Evolutionary conservation across 208 protist species (phyloP).

Genomic region (Trypanosoma conorhini): DNA sequence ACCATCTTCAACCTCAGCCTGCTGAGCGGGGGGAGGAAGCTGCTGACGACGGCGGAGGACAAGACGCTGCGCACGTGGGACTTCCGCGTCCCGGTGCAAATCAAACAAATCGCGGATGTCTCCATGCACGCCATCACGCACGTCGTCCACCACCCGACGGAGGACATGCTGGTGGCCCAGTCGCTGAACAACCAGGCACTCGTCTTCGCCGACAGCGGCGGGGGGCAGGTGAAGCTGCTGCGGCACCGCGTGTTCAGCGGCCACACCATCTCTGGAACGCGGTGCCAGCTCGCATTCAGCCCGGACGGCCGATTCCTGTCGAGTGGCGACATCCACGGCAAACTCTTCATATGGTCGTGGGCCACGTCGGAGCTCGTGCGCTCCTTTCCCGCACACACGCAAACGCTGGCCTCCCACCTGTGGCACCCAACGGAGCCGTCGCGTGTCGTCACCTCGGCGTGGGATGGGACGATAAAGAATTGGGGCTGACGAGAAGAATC

Average conservation of each 20-base stretch:
- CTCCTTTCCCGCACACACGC: slow-evolving; percentile 84
- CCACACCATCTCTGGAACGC: slow-evolving; percentile 94
- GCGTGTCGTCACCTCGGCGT: slow-evolving; percentile 90
- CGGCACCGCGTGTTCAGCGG: slow-evolving; percentile 89
- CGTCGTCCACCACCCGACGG: slow-evolving; percentile 88
- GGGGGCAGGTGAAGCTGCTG: slow-evolving; percentile 81
- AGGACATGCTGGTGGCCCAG: slow-evolving; percentile 91
- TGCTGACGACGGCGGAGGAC: slow-evolving; percentile 96
- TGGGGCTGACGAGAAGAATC: slow-evolving; percentile 60
- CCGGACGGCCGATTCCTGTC: slow-evolving; percentile 91
- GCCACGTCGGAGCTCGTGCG: slow-evolving; percentile 76
- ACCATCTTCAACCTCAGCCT: slow-evolving; percentile 96
- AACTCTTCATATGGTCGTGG: slow-evolving; percentile 96
- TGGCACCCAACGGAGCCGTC: slow-evolving; percentile 95
- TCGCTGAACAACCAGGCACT: slow-evolving; percentile 97
- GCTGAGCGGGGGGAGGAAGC: slow-evolving; percentile 88
- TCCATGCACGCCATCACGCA: slow-evolving; percentile 93
- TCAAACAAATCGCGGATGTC: slow-evolving; percentile 96
- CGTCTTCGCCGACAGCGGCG: slow-evolving; percentile 82
- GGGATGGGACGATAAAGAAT: slow-evolving; percentile 94
- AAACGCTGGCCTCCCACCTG: slow-evolving; percentile 83
- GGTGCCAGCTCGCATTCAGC: slow-evolving; percentile 92
- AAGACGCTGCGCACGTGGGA: slow-evolving; percentile 98
- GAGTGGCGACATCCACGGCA: slow-evolving; percentile 91
- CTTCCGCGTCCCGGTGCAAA: slow-evolving; percentile 95